Conservation (phyloP, 768 basidiomycete genomes). For the Infundibulicybe gibba region DNA sequence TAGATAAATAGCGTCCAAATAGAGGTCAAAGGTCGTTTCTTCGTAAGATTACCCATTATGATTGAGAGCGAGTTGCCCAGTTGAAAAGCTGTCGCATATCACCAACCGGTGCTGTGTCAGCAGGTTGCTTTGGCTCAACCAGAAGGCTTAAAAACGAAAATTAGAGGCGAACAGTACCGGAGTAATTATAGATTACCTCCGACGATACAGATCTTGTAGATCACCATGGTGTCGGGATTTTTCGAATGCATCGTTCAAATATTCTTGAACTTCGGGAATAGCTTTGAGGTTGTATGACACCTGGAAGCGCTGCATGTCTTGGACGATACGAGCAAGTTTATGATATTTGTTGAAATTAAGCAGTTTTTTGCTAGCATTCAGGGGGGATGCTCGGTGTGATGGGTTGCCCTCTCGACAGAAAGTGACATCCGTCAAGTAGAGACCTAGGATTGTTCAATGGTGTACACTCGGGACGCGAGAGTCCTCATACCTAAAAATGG, state of each 20-base stretch:
- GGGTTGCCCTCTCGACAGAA: slow-evolving; percentile 97
- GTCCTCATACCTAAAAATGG: slow-evolving; percentile 83
- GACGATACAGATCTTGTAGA: slow-evolving; percentile 79
- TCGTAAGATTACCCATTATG: slow-evolving; percentile 17
- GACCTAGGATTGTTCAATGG: slow-evolving; percentile 37
- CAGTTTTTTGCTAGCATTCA: slow-evolving; percentile 70
- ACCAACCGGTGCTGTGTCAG: slow-evolving; percentile 58
- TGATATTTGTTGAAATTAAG: slow-evolving; percentile 98
- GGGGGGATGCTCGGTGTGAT: slow-evolving; percentile 75
- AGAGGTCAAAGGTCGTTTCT: slow-evolving; percentile 9
- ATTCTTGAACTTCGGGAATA: slow-evolving; percentile 86
- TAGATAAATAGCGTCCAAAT: slow-evolving; percentile 45
- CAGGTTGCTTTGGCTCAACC: slow-evolving; percentile 80
- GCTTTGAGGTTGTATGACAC: slow-evolving; percentile 81
- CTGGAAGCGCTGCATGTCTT: slow-evolving; percentile 95
- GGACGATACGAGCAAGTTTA: slow-evolving; percentile 81
- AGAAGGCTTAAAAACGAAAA: slow-evolving; percentile 49
- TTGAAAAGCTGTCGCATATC: slow-evolving; percentile 80
- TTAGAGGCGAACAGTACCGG: slow-evolving; percentile 4
- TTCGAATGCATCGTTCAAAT: slow-evolving; percentile 70
- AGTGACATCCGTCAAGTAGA: slow-evolving; percentile 89
- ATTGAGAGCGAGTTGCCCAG: slow-evolving; percentile 68
- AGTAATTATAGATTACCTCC: slow-evolving; percentile 52
- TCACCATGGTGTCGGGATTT: slow-evolving; percentile 76
- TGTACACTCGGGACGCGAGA: slow-evolving; percentile 2